A percentile compares a stretch with the other conserved stretches of the same genome.
Conservation (phyloP, 148 eudicot genomes). For the Cornus controversa region DNA sequence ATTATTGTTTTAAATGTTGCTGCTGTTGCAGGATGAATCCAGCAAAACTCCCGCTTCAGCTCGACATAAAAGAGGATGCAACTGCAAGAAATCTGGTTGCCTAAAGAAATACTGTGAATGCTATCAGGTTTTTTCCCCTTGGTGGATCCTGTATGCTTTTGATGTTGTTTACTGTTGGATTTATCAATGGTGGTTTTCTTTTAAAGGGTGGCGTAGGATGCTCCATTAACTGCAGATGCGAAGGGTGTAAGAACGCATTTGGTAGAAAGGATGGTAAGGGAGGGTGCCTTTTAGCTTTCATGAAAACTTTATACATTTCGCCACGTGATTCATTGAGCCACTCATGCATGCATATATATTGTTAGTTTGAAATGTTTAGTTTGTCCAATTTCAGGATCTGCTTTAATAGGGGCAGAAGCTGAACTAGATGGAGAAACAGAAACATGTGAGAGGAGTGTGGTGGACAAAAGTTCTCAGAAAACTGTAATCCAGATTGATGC, state of each 20-base stretch:
- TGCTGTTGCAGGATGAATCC: slow-evolving; percentile 56
- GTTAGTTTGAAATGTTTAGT: slow-evolving; percentile 1
- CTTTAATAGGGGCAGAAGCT: slow-evolving; percentile 38
- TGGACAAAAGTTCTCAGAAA: slow-evolving; percentile 33
- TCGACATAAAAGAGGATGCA: slow-evolving; percentile 87
- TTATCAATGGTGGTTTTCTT: slow-evolving; percentile 5
- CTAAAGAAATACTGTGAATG: slow-evolving; percentile 92
- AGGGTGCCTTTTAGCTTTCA: slow-evolving; percentile 21
- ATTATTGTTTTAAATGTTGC: not conserved
- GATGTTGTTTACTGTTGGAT: not conserved
- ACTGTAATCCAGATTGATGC: slow-evolving; percentile 30
- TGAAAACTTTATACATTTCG: not conserved
- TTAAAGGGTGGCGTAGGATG: slow-evolving; percentile 86
- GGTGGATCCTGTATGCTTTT: not conserved
- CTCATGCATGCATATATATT: not conserved
- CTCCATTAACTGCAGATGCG: slow-evolving; percentile 78
- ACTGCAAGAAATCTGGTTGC: slow-evolving; percentile 87
- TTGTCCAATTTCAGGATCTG: slow-evolving; percentile 30
- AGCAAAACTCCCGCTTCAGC: slow-evolving; percentile 85
- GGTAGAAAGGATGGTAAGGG: slow-evolving; percentile 77
- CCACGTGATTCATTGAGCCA: not conserved
- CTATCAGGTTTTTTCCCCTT: slow-evolving; percentile 57
- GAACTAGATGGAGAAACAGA: slow-evolving; percentile 52
- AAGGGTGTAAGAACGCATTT: slow-evolving; percentile 80
- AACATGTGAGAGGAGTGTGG: slow-evolving; percentile 31